Base-by-base conservation (phyloP, 225 moss, liverwort and hornwort genomes). In the Pseudoscleropodium purum region DNA sequence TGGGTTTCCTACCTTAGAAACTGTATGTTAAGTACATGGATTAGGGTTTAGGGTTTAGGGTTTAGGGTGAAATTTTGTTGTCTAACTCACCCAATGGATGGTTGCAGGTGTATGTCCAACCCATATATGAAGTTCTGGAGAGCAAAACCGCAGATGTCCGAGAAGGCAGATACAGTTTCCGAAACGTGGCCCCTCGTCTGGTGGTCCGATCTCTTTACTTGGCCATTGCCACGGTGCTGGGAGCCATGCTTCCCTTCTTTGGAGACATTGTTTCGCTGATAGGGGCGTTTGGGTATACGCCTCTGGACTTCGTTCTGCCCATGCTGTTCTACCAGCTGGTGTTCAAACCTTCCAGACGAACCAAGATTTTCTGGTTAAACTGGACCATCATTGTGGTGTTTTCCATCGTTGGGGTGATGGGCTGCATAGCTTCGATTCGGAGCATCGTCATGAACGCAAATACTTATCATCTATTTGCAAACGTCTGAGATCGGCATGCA, bases 321-420 rank as follows among this genome's bases (percentile, higher is more conserved):
- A 94, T 94, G 95, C 92, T 95, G 34, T 95, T 95, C 63, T 91
- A 93, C 87, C 91, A 93, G 79, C 90, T 94, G 13, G 94, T 95
- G 26, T 95, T 95, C 88, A 82, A 89, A 68, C 94, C 93, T 41
- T 87, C 95, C 4, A 78, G 89, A 59, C 86, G 75, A 41, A 90
- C 90, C 10, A 62, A 37, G 56, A 65, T 75, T 62, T 95, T 93
- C 68, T 95, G 95, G 94, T 56, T 93, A 36, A 93, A 94, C 86
- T 90, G 93, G 93, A 60, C 76, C 47, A 92, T 95, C 68, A 92
- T 93, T 57, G 89, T 92, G 31, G 91, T 92, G 62, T 95, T 94
- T 34, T 90, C 93, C 11, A 30, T 92, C 33, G 91, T 94, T 62
- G 94, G 95, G 11, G 68, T 91, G 25, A 18, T 94, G 12, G 95